Percentiles rank a stretch among this genome's conserved stretches.
Conservation (phyloP, 2,329 filamentous ascomycete species). For the Ophiostoma sp. region DNA sequence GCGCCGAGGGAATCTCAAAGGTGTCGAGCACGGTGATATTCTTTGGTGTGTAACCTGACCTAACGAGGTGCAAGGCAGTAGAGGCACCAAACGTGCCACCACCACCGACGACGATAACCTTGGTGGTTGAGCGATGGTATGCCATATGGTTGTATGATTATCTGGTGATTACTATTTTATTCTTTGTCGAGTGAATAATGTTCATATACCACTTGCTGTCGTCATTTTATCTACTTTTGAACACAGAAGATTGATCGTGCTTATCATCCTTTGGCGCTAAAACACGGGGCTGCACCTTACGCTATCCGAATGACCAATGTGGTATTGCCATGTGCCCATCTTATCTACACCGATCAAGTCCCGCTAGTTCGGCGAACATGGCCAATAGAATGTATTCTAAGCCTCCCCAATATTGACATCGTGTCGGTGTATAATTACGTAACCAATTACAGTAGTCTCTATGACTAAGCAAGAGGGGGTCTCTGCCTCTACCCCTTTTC, state of each 20-base stretch:
- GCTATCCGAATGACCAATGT: neutral
- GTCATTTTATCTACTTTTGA: conserved; percentile 4
- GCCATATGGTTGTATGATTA: neutral
- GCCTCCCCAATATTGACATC: neutral
- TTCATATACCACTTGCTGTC: neutral
- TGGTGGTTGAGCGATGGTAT: neutral
- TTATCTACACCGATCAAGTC: neutral
- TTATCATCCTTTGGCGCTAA: neutral
- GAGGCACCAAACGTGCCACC: conserved; percentile 10
- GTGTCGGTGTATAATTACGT: neutral
- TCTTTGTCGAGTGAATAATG: too few species aligned
- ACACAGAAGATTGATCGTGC: neutral
- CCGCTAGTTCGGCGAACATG: neutral
- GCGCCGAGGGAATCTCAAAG: neutral
- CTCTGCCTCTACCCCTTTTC: too few species aligned
- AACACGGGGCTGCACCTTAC: neutral
- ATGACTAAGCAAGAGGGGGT: too few species aligned
- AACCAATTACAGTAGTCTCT: too few species aligned
- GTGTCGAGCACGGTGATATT: conserved; percentile 13
- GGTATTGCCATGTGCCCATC: neutral
- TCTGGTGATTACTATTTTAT: neutral
- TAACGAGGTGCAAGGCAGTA: conserved; percentile 1
- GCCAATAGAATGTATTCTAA: neutral
- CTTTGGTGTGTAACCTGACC: neutral
- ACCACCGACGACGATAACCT: conserved; percentile 10